Base-by-base conservation (phyloP, 1,284 basidiomycete genomes). In the Coniferiporia sulphurascens region DNA sequence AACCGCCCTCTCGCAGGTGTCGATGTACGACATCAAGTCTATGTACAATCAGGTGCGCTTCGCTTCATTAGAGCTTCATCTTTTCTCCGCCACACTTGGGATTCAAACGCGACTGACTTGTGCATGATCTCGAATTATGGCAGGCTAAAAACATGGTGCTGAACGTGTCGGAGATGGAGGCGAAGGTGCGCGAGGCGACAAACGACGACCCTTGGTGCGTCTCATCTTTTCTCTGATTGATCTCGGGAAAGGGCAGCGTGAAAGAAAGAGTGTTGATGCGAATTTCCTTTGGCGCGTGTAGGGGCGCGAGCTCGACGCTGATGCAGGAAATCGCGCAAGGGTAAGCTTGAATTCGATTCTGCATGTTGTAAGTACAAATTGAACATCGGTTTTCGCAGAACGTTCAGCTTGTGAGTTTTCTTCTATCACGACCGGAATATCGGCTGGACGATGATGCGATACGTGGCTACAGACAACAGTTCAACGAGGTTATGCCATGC, bases 401-500 rank as follows among this genome's bases (percentile, higher is more conserved):
- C 94, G 6, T 91, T 94, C 74, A 95, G 93, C 71, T 97, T 94
- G 92, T 93, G 70, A 74, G 90, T 77, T n/a, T n/a, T n/a, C n/a
- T n/a, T n/a, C 27, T 43, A 19, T 22, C 3, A 19, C 36, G 15
- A 41, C 49, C 43, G 59, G 65, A 27, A 53, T 12, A 17, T 56
- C 61, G 36, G 52, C 52, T 21, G 22, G 54, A 43, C 22, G 17
- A 35, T 43, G 17, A 52, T 49, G 45, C 53, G n/a, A 36, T 41
- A 34, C 46, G 50, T 32, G 19, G 54, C 54, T 35, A 45, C 70
- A 95, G 93, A 76, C 93, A 96, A 78, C 87, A 96, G 67, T 99
- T 99, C 76, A 99, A 99, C 74, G 97, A 99, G 78, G 95, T 99
- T 70, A 98, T 99, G 95, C 96, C 97, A 1, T 89, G 87, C 69